phyloP scores from a whole-genome alignment of 441 rosid species.

The Gossypium laxum region DNA sequence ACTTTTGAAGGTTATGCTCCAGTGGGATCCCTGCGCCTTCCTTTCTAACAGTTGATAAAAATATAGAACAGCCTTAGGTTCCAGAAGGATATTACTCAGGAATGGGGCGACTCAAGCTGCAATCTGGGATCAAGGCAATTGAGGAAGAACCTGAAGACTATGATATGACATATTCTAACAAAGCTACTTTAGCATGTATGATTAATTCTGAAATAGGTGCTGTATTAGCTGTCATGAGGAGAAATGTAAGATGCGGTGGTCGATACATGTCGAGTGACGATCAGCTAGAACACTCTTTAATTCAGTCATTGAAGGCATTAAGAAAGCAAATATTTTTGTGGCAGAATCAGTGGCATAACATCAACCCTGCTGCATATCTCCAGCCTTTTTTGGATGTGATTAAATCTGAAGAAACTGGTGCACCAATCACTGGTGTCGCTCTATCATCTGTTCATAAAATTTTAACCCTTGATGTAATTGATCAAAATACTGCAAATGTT shows the following conservation, averaged over 20 bases:
- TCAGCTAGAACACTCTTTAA: slow-evolving; percentile 59
- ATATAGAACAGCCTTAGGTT: slow-evolving; percentile 21
- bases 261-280: slow-evolving; percentile 69
- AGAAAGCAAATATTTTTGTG: slow-evolving; percentile 56
- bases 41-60: slow-evolving; percentile 19
- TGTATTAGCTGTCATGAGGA: slow-evolving; percentile 68
- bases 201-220: slow-evolving; percentile 64
- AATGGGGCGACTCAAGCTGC: slow-evolving; percentile 82
- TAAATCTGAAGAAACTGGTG: slow-evolving; percentile 65
- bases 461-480: slow-evolving; percentile 47
- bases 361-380: slow-evolving; percentile 54
- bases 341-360: slow-evolving; percentile 61
- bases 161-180: slow-evolving; percentile 39
- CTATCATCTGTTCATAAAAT: slow-evolving; percentile 61
- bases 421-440: slow-evolving; percentile 63
- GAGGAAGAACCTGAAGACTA: slow-evolving; percentile 78
- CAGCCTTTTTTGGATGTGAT: slow-evolving; percentile 67
- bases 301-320: slow-evolving; percentile 55
- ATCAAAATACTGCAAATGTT: slow-evolving; percentile 49
- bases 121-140: slow-evolving; percentile 60
- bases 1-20: slow-evolving; percentile 26
- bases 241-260: slow-evolving; percentile 67
- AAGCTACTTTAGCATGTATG: slow-evolving; percentile 50
- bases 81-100: slow-evolving; percentile 13
- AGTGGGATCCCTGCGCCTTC: slow-evolving; percentile 8